Conservation (phyloP, 257 asterid genomes). For the Nicotiana benthamiana region DNA sequence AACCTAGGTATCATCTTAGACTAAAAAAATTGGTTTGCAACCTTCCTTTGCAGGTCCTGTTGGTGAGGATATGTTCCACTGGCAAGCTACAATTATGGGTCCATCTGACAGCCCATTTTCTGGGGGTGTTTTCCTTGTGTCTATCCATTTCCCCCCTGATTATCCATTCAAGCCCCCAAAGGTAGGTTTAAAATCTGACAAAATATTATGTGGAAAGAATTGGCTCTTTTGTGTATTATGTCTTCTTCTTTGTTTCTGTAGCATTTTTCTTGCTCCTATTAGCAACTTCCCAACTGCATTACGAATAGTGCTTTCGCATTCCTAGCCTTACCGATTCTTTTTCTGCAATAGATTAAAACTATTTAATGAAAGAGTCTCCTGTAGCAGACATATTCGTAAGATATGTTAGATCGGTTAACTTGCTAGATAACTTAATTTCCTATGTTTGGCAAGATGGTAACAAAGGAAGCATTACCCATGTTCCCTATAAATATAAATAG, state of each 20-base stretch:
- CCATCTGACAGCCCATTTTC: conserved; percentile 75
- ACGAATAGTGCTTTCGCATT: not conserved
- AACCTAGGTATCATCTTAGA: not conserved
- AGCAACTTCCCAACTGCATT: not conserved
- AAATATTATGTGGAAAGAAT: not conserved
- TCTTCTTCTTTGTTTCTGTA: not conserved
- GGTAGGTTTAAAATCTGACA: conserved; percentile 22
- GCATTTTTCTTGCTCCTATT: not conserved
- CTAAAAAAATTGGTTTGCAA: not conserved
- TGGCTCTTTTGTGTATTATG: not conserved
- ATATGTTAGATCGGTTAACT: not conserved
- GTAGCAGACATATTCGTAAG: not conserved
- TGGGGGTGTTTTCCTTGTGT: conserved; percentile 61
- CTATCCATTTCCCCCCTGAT: conserved; percentile 74
- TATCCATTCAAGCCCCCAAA: conserved; percentile 84
- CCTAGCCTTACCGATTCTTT: not conserved
- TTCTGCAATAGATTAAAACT: not conserved
- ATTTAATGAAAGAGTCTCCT: not conserved
- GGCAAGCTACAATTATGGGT: conserved; percentile 87
- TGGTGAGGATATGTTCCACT: conserved; percentile 69
- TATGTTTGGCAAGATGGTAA: not conserved
- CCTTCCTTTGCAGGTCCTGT: conserved; percentile 46
- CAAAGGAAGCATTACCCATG: not conserved
- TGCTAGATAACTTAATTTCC: not conserved
- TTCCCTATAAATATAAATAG: not conserved